Base-by-base conservation (phyloP, 1,284 basidiomycete species). In the Farysia itapuensis region DNA sequence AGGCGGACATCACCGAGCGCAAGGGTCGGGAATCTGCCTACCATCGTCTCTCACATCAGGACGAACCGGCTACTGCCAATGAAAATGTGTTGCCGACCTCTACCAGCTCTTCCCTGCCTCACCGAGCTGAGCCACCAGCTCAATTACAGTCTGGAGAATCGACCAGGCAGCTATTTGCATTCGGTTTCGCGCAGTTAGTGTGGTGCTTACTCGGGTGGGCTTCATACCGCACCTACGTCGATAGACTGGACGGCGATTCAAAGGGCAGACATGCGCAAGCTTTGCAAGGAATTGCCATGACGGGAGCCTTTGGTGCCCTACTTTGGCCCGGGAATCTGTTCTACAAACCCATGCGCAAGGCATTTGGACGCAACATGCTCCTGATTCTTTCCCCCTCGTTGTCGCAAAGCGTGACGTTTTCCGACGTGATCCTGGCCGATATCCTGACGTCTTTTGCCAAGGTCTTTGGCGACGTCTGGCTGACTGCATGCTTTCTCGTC, bases 371-470 rank as follows among this genome's bases (percentile, higher is more conserved):
- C 15, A 44, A 53, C 2, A 70, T 90, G 21, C 80, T 81, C 38
- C 82, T 91, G 61, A 92, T 91, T 71, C 67, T 92, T 23, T 82
- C 86, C 35, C 84, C 88, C 19, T 80, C 84, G 0, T 74, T 82
- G 22, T 80, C 81, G 41, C 81, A 82, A 37, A 83, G 84, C 1
- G 81, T 93, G 33, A 85, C 86, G 73, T 98, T 99, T 78, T 85
- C 86, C 31, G 93, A 98, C 72, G 85, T 99, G 35, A 84, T 98
- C 35, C 84, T 95, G 46, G 93, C 94, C 43, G 95, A 99, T 81
- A 85, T 96, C 52, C 84, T 95, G 68, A 98, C 95, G 0, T 95
- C 90, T 0, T 95, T 90, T 67, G 92, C 95, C 31, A 96, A 96
- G 79, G 92, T 98, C 21, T 81, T 97, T 26, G 95, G 92, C 14